Evolutionary conservation across 306 rosid species (phyloP).

Genomic region (Acacia confusa): DNA sequence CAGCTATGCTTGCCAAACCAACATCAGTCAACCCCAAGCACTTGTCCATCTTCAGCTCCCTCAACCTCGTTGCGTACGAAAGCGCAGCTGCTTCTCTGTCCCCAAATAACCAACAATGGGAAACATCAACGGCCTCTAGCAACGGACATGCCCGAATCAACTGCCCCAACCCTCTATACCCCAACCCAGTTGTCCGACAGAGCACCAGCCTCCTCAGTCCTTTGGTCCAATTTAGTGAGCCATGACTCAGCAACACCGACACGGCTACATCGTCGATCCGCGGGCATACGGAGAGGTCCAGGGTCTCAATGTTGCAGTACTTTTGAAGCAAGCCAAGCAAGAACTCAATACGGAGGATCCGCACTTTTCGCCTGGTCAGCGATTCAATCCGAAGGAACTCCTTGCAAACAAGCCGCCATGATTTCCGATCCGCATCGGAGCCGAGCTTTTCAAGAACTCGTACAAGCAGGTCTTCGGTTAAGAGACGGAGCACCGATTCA

Average conservation of each 20-base stretch:
- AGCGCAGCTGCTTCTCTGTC: slow-evolving; percentile 63
- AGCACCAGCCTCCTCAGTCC: slow-evolving; percentile 43
- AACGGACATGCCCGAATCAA: slow-evolving; percentile 46
- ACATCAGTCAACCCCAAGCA: slow-evolving; percentile 61
- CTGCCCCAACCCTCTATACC: slow-evolving; percentile 45
- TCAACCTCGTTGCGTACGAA: slow-evolving; percentile 46
- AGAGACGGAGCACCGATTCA: slow-evolving; percentile 31
- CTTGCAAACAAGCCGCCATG: slow-evolving; percentile 60
- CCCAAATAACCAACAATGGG: slow-evolving; percentile 54
- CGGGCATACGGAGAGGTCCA: slow-evolving; percentile 60
- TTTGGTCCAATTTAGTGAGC: slow-evolving; percentile 45
- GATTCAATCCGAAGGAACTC: slow-evolving; percentile 53
- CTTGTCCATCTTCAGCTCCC: slow-evolving; percentile 60
- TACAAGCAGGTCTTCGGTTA: slow-evolving; percentile 53
- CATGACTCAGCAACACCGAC: slow-evolving; percentile 37
- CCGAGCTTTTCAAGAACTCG: slow-evolving; percentile 34
- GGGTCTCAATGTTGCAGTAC: slow-evolving; percentile 38
- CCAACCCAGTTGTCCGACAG: slow-evolving; percentile 60
- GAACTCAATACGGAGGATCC: slow-evolving; percentile 59
- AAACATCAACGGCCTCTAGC: slow-evolving; percentile 52
- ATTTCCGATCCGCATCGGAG: slow-evolving; percentile 41
- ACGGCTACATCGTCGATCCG: slow-evolving; percentile 48
- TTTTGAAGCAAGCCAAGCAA: slow-evolving; percentile 34
- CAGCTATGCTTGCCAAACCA: slow-evolving; percentile 58
- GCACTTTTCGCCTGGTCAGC: slow-evolving; percentile 33